Evolutionary conservation across 495 filamentous ascomycete species (phyloP), one percentile per base, ranked within the genome.

Genomic region (Penicillium parvum): DNA sequence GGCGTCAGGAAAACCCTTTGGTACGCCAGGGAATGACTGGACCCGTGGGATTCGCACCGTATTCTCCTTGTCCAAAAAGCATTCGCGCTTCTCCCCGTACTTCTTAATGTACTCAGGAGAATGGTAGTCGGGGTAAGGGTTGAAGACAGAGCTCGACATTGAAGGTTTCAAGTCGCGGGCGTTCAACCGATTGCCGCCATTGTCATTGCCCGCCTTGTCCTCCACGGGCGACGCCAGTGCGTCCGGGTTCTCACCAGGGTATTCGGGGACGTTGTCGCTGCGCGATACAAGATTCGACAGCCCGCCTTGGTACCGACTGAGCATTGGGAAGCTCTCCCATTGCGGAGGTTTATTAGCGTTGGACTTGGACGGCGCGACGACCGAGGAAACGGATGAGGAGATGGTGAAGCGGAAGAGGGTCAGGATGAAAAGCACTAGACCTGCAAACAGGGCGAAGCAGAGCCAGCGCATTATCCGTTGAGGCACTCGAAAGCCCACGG

Each of bases 221-320:
- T 43, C 51, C 11, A 37, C 41, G 10, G 57, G 50, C 8, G 54
- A 22, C 16, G 27, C 32, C 52, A 67, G 27, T 5, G 50, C 61
- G 8, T 62, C 61, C 3, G 51, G 38, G 21, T 60, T 60, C 17
- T 70, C 61, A 10, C 70, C 71, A n/a, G 88, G 88, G 58, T 89
- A 96, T 57, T 96, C 85, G 8, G 90, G 82, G 1, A 72, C 60
- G 44, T 84, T 87, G 8, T 84, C 66, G 11, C 63, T 55, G 32
- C 80, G 69, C 6, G 78, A 59, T 0, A 86, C 77, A 45, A 95
- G 51, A 2, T 70, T 81, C 45, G 77, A 71, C 32, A 96, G 71
- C 0, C 90, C 90, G 11, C 90, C 90, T 60, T 92, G 84, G 59
- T 96, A 96, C 40, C 89, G 73, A 33, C 75, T 81, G 43, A 96